Percentiles rank a stretch among this genome's conserved stretches.
These are phyloP conservation scores for Flammula alnicola DNA, from an alignment of 1,284 basidiomycete species.

Conservation along the genomic window DNA sequence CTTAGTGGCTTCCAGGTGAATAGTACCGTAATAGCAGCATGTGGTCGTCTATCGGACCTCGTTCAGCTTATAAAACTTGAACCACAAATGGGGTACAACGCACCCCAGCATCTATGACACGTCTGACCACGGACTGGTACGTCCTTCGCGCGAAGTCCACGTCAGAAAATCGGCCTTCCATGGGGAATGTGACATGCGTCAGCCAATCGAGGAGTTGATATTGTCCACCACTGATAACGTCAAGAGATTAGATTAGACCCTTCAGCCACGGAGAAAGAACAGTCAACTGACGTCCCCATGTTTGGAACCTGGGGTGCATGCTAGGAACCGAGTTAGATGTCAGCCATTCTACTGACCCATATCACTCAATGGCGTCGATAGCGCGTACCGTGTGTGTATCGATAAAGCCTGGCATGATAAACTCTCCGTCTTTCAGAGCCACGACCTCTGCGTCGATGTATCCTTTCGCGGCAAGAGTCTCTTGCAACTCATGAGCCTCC, in stretches of 20 bases:
- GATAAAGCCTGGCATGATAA: conserved; percentile 87
- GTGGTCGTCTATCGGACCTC: conserved; percentile 77
- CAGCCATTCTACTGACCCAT: not conserved
- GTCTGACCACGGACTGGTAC: conserved; percentile 78
- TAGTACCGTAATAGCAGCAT: conserved; percentile 88
- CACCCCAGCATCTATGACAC: conserved; percentile 80
- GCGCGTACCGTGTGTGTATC: conserved; percentile 85
- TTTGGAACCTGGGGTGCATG: conserved; percentile 91
- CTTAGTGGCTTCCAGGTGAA: conserved; percentile 85
- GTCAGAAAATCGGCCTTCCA: conserved; percentile 84
- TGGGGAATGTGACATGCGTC: conserved; percentile 85
- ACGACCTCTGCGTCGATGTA: conserved; percentile 39
- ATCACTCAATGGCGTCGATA: conserved; percentile 22
- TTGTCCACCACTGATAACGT: conserved; percentile 64
- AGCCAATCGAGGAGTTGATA: conserved; percentile 94
- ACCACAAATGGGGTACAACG: conserved; percentile 32
- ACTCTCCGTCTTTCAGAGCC: conserved; percentile 68
- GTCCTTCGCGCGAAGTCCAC: conserved; percentile 69
- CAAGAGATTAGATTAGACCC: conserved; percentile 1
- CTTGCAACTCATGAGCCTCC: conserved; percentile 44
- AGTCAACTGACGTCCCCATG: conserved; percentile 64
- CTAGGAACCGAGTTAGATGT: conserved; percentile 40
- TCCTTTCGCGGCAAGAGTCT: conserved; percentile 49
- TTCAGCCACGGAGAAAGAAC: conserved; percentile 3
- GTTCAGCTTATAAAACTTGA: not conserved